Evolutionary conservation across 768 basidiomycete genomes (phyloP).

Genomic region (Suillus placidus): DNA sequence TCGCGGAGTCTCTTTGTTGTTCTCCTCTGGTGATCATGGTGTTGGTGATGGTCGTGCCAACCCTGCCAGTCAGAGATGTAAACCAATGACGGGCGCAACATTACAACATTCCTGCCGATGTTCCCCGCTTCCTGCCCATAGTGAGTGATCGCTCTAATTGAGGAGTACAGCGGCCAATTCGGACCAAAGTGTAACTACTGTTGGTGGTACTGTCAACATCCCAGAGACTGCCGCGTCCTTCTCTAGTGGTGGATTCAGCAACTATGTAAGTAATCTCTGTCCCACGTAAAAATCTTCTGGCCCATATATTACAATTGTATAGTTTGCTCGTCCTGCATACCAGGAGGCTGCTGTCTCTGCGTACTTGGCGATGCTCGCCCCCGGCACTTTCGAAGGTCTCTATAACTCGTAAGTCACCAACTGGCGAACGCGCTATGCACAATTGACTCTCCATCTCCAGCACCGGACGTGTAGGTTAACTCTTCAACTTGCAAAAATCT

Average conservation of each 20-base stretch:
- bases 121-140: slow-evolving; percentile 69
- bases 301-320: not conserved
- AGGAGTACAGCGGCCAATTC: not conserved
- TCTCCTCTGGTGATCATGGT: slow-evolving; percentile 68
- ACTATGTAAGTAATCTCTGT: slow-evolving; percentile 47
- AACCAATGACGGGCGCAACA: slow-evolving; percentile 60
- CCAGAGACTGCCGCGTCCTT: slow-evolving; percentile 64
- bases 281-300: not conserved
- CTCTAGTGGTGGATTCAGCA: slow-evolving; percentile 77
- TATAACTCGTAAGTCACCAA: slow-evolving; percentile 55
- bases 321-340: slow-evolving; percentile 59
- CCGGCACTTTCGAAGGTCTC: slow-evolving; percentile 55
- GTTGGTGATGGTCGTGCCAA: slow-evolving; percentile 65
- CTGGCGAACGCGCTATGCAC: not conserved
- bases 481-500: not conserved
- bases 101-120: slow-evolving; percentile 52
- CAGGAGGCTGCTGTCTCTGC: slow-evolving; percentile 47
- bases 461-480: slow-evolving; percentile 52
- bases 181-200: slow-evolving; percentile 60
- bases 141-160: slow-evolving; percentile 34
- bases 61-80: slow-evolving; percentile 55
- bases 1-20: slow-evolving; percentile 65
- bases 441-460: slow-evolving; percentile 30
- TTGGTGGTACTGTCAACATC: slow-evolving; percentile 63
- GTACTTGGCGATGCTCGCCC: slow-evolving; percentile 49